These are phyloP conservation scores for Perkinsus olseni DNA, from an alignment of 169 alveolate genomes.

Conservation along the genomic window DNA sequence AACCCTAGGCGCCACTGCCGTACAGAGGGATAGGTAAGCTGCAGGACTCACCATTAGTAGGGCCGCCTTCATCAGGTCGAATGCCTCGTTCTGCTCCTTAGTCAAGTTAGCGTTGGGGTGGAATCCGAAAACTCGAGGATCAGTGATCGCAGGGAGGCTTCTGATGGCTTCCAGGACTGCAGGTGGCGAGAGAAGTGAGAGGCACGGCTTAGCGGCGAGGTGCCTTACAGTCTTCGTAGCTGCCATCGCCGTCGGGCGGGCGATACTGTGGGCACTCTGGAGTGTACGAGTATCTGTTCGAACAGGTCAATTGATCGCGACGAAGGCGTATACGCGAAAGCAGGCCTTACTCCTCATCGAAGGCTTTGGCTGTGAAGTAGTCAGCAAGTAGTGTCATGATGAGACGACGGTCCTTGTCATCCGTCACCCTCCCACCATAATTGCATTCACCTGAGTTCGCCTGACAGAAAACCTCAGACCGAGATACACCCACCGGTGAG, in stretches of 20 bases:
- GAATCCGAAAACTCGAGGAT: conserved; percentile 67
- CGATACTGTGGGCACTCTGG: not conserved
- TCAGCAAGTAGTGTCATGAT: conserved; percentile 62
- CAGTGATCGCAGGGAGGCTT: conserved; percentile 56
- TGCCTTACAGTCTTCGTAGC: not conserved
- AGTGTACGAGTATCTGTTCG: not conserved
- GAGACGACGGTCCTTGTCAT: conserved; percentile 68
- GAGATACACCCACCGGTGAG: not conserved
- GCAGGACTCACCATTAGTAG: not conserved
- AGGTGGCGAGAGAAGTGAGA: not conserved
- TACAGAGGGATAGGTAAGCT: not conserved
- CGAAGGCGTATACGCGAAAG: too few species aligned
- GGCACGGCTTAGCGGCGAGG: too few species aligned
- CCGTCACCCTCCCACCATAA: conserved; percentile 82
- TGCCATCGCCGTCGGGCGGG: not conserved
- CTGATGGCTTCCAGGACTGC: conserved; percentile 45
- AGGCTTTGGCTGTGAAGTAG: conserved; percentile 53
- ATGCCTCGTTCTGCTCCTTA: conserved; percentile 66
- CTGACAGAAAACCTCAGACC: conserved; percentile 12
- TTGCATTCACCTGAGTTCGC: conserved; percentile 70
- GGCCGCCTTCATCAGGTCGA: not conserved
- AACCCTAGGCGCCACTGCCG: not conserved
- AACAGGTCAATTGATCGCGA: not conserved
- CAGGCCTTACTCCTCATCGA: conserved; percentile 49
- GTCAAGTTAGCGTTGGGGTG: conserved; percentile 76